Evolutionary conservation across 108 stramenopile species (phyloP), one percentile per base, ranked within the genome.

Genomic region (Skeletonema marinoi): DNA sequence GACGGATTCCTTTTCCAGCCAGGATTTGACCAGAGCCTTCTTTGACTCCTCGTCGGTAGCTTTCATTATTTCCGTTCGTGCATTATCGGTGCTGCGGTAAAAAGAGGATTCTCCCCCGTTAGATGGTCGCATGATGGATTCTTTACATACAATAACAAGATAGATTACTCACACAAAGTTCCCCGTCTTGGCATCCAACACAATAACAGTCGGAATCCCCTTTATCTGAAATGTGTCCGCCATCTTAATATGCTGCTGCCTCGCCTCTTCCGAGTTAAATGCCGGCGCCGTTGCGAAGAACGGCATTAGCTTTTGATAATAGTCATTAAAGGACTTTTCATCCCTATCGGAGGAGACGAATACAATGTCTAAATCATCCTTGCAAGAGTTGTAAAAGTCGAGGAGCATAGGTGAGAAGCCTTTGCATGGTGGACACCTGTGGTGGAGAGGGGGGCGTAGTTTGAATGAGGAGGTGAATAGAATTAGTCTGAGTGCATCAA

Each of bases 131-230:
- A 9, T 50, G 8, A 17, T 16, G 6, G 25, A 29, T 56, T 8
- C 7, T 29, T 56, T 25, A 25, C 19, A 25, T 19, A 25, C 51
- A 25, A 51, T 13, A 12, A 13, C 13, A 12, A 42, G 41, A 56
- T 25, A 25, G 2, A 25, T 6, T 6, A 56, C 54, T 56, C 25
- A 56, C 54, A 94, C 66, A 48, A 90, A 89, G 17, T 89, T 59
- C 33, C 93, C 93, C 1, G 88, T 86, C 62, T 90, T 86, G 66
- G 78, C 89, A 60, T 91, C 89, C 64, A 94, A 48, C 4, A 94
- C 78, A 42, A 92, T 75, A 60, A 92, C 56, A 4, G 89, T 60
- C 32, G 93, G 93, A 63, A 94, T 94, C 29, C 89, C 91, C 65
- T 73, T 44, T 19, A 85, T 89, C 66, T 88, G 73, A 32, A 94